A percentile compares a stretch with the other conserved stretches of the same genome.
phyloP scores from a whole-genome alignment of 768 basidiomycete genomes.

The Collybia sordida region DNA sequence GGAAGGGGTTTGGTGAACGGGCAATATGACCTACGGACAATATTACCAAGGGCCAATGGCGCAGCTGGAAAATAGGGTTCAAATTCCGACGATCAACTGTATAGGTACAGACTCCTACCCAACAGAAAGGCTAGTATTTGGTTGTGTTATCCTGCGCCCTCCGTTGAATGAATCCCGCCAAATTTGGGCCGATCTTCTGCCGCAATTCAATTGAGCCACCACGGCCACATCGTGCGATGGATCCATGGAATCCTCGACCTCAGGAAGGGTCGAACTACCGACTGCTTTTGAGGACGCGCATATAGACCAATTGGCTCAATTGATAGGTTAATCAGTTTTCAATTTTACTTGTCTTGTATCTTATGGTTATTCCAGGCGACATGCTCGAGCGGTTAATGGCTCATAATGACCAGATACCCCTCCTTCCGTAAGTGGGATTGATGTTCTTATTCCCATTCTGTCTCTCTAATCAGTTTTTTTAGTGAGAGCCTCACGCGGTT shows the following conservation, averaged over 20 bases:
- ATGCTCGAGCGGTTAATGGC: constrained; percentile 94
- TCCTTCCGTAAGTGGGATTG: constrained; percentile 65
- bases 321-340: constrained; percentile 64
- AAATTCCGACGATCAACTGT: constrained; percentile 52
- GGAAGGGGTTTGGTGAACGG: constrained; percentile 27
- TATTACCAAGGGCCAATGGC: constrained; percentile 5
- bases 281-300: constrained; percentile 81
- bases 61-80: constrained; percentile 47
- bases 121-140: constrained; percentile 26
- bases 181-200: background rate
- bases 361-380: constrained; percentile 59
- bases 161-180: constrained; percentile 7
- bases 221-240: constrained; percentile 64
- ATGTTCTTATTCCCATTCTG: constrained; percentile 11
- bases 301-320: constrained; percentile 79
- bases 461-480: constrained; percentile 19
- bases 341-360: constrained; percentile 9
- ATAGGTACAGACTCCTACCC: constrained; percentile 37
- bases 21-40: constrained; percentile 20
- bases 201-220: constrained; percentile 15
- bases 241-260: constrained; percentile 72
- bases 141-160: constrained; percentile 29
- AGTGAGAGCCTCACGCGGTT: constrained; percentile 94
- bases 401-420: constrained; percentile 95
- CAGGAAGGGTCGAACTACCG: constrained; percentile 77